phyloP scores from a whole-genome alignment of 1,284 basidiomycete species.

The Trametes hirsuta region DNA sequence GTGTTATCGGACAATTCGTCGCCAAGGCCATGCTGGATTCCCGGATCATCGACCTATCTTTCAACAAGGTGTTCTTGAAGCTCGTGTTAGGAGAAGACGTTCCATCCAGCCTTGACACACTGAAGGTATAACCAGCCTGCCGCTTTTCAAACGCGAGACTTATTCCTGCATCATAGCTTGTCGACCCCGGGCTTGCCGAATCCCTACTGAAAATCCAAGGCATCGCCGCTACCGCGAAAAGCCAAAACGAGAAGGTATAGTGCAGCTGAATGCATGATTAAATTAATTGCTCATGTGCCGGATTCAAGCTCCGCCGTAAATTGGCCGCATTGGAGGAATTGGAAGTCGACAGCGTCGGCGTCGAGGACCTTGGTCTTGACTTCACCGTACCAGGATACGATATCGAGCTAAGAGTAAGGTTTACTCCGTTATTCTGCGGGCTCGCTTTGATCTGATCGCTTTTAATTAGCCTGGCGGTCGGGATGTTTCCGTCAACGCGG shows the following conservation, averaged over 20 bases:
- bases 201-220: conserved; percentile 83
- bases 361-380: conserved; percentile 91
- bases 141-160: not conserved
- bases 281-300: not conserved
- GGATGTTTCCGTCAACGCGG: conserved; percentile 78
- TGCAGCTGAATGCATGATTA: not conserved
- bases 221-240: conserved; percentile 41
- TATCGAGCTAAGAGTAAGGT: conserved; percentile 82
- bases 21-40: conserved; percentile 98
- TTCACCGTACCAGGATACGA: conserved; percentile 97
- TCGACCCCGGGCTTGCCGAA: conserved; percentile 85
- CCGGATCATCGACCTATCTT: conserved; percentile 93
- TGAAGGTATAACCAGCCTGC: conserved; percentile 57
- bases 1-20: conserved; percentile 95
- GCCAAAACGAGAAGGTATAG: conserved; percentile 52
- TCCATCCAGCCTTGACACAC: conserved; percentile 79
- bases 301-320: conserved; percentile 54
- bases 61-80: conserved; percentile 93
- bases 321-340: conserved; percentile 53
- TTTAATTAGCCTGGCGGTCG: conserved; percentile 69
- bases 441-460: not conserved
- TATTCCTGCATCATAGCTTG: conserved; percentile 48
- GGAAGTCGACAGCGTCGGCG: conserved; percentile 49
- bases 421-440: not conserved
- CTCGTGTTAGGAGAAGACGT: conserved; percentile 86